Percentiles rank a stretch among this genome's conserved stretches.
These are phyloP conservation scores for Paecilomyces fulvus DNA, from an alignment of 2,329 filamentous ascomycete species.

Conservation along the genomic window DNA sequence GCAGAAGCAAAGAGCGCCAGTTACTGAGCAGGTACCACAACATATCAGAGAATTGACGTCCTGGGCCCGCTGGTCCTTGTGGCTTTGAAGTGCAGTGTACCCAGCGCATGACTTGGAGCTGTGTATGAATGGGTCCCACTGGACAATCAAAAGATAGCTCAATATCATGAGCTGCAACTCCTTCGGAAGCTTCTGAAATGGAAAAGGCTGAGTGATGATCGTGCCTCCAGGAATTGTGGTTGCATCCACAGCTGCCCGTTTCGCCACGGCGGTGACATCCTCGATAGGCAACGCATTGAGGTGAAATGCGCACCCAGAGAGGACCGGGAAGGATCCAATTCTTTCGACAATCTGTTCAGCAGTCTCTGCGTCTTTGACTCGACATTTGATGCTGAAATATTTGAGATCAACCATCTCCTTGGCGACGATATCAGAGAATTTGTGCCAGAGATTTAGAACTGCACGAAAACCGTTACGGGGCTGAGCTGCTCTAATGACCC, in stretches of 20 bases:
- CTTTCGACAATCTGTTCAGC: constrained; percentile 8
- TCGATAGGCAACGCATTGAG: constrained; percentile 7
- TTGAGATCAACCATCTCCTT: constrained; percentile 10
- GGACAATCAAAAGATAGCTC: constrained; percentile 9
- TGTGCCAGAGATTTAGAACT: constrained; percentile 10
- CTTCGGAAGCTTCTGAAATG: constrained; percentile 15
- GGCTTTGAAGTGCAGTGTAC: constrained; percentile 10
- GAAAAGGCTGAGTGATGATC: constrained; percentile 7
- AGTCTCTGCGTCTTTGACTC: constrained; percentile 11
- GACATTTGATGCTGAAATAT: constrained; percentile 16
- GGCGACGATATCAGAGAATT: constrained; percentile 10
- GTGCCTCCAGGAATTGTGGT: constrained; percentile 6
- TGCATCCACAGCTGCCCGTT: constrained; percentile 9
- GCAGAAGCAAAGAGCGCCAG: constrained; percentile 15
- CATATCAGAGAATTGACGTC: constrained; percentile 7
- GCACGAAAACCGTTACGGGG: constrained; percentile 7
- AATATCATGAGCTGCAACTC: constrained; percentile 20
- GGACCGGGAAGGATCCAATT: constrained; percentile 14
- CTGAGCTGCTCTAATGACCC: constrained; percentile 9
- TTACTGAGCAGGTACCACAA: constrained; percentile 15
- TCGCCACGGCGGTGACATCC: constrained; percentile 9
- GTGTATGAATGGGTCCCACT: constrained; percentile 9
- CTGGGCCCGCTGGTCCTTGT: constrained; percentile 5
- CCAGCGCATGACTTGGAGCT: constrained; percentile 2
- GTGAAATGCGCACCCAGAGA: constrained; percentile 14